A percentile compares a stretch with the other conserved stretches of the same genome.
Evolutionary conservation across 495 filamentous ascomycete genomes (phyloP).

Genomic region (Xylaria telfairii): DNA sequence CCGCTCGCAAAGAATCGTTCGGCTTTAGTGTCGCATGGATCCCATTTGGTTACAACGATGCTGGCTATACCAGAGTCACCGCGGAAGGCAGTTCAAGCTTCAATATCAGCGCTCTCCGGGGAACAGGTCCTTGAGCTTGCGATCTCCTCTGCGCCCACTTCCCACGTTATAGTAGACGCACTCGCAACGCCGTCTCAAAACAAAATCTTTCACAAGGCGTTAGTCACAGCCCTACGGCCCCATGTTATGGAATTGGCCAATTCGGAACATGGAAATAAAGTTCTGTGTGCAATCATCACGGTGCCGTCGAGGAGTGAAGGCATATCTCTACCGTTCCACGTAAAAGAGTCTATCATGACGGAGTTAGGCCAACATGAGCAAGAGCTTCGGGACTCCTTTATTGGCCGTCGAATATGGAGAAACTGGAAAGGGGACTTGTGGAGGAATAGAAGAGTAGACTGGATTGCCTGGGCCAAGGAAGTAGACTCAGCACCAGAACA

Average conservation of each 20-base stretch:
- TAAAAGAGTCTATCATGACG: conserved; percentile 59
- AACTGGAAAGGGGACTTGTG: conserved; percentile 92
- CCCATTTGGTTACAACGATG: conserved; percentile 49
- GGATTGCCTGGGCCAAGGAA: conserved; percentile 72
- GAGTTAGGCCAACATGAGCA: conserved; percentile 60
- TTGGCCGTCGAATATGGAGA: conserved; percentile 84
- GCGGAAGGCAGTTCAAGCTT: conserved; percentile 48
- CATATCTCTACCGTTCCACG: conserved; percentile 55
- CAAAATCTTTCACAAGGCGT: conserved; percentile 57
- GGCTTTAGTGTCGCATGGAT: conserved; percentile 51
- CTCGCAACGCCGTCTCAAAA: conserved; percentile 65
- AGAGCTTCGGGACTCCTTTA: conserved; percentile 71
- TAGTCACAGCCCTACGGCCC: conserved; percentile 57
- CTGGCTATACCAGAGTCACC: conserved; percentile 50
- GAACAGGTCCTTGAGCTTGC: conserved; percentile 47
- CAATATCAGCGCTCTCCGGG: conserved; percentile 45
- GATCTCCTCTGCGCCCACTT: conserved; percentile 48
- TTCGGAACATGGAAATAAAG: conserved; percentile 74
- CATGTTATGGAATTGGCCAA: conserved; percentile 67
- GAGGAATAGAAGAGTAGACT: conserved; percentile 66
- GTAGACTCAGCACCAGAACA: conserved; percentile 36
- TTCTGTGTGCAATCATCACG: conserved; percentile 78
- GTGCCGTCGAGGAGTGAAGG: conserved; percentile 57
- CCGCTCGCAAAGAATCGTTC: conserved; percentile 49
- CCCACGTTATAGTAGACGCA: conserved; percentile 73